Evolutionary conservation across 345 rosid species (phyloP).

Genomic region (Hibiscus tridactylites): DNA sequence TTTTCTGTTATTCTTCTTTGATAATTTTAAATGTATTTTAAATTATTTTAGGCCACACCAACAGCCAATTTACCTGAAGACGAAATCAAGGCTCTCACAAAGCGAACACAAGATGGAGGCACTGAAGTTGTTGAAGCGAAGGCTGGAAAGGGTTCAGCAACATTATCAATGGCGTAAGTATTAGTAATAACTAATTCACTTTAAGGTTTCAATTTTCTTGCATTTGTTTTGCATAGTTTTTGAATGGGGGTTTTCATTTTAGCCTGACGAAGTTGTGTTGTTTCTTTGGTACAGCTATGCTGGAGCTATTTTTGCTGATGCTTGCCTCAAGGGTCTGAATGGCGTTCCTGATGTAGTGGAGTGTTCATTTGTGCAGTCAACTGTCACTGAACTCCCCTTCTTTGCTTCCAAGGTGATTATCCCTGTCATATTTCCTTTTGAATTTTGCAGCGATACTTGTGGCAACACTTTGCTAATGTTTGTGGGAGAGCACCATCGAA

Average conservation of each 20-base stretch:
- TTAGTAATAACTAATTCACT: neutral
- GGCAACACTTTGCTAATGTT: neutral
- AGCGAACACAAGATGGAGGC: constrained; percentile 85
- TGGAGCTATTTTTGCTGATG: constrained; percentile 83
- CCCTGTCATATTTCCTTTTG: neutral
- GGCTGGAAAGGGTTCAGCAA: constrained; percentile 92
- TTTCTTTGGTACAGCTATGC: constrained; percentile 51
- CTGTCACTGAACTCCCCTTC: constrained; percentile 67
- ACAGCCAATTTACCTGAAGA: constrained; percentile 62
- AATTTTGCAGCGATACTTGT: neutral
- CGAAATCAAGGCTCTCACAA: constrained; percentile 58
- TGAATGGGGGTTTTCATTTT: neutral
- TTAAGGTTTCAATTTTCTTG: neutral
- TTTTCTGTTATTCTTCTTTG: neutral
- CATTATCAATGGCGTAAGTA: constrained; percentile 87
- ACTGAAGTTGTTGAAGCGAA: constrained; percentile 86
- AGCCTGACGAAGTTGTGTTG: neutral
- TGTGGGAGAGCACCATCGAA: neutral
- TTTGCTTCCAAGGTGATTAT: constrained; percentile 65
- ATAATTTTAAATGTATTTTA: constrained; percentile 6
- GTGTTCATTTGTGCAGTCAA: constrained; percentile 73
- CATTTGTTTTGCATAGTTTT: neutral
- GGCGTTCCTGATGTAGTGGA: constrained; percentile 73
- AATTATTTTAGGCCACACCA: constrained; percentile 55
- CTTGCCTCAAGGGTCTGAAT: constrained; percentile 77